These are phyloP conservation scores for Xylaria venustula DNA, from an alignment of 495 filamentous ascomycete genomes.

Conservation along the genomic window DNA sequence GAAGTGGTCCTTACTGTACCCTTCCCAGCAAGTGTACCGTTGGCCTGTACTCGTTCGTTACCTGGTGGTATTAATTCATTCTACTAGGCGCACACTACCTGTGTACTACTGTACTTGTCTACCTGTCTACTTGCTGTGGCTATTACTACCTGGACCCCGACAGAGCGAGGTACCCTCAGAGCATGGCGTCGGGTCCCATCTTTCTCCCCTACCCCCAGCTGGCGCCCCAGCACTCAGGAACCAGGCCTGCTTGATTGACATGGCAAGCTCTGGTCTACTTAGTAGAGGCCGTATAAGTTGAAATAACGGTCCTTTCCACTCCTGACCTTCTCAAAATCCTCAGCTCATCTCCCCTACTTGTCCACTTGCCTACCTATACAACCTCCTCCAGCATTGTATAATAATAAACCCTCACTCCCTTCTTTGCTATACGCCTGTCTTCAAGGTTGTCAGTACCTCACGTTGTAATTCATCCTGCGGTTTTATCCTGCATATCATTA, in stretches of 20 bases:
- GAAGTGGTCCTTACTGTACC: conserved; percentile 8
- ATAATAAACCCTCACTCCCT: neutral
- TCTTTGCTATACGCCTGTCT: neutral
- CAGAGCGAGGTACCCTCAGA: neutral
- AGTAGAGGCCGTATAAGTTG: conserved; percentile 15
- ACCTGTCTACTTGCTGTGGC: no score
- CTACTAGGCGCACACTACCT: no score
- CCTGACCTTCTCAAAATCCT: conserved; percentile 9
- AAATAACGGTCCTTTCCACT: conserved; percentile 17
- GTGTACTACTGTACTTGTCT: no score
- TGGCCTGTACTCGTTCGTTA: no score
- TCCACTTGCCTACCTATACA: neutral
- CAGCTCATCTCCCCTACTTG: conserved; percentile 10
- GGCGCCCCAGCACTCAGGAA: conserved; percentile 15
- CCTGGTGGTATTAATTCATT: neutral
- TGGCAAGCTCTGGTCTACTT: conserved; percentile 4
- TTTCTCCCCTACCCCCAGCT: conserved; percentile 6
- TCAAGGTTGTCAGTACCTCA: neutral
- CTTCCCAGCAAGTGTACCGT: neutral
- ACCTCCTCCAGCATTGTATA: conserved; percentile 7
- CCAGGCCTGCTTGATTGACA: neutral
- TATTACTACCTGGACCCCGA: neutral
- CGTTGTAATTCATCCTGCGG: neutral
- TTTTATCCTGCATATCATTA: conserved; percentile 14
- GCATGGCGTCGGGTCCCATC: conserved; percentile 11